Evolutionary conservation across 768 basidiomycete species (phyloP), one percentile per base, ranked within the genome.

Genomic region (Saitozyma sp.): DNA sequence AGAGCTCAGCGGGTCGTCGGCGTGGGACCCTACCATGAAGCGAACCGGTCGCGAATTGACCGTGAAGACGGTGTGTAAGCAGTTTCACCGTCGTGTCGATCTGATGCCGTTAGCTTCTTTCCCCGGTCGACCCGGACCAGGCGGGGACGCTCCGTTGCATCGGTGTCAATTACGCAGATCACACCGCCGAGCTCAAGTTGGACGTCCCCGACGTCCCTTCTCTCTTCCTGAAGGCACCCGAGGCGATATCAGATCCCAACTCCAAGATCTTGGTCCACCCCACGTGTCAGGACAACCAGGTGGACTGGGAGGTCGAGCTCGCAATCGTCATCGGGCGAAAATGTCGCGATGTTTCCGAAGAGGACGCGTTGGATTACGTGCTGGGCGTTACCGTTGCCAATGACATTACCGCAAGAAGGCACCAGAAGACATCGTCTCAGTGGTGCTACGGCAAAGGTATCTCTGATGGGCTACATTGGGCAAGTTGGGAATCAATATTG

Each of bases 301-400:
- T 57, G 37, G 74, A 77, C 53, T 77, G 71, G 59, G 76, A 79
- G 63, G 55, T 57, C 8, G 76, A 77, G 52, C 40, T 74, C 0
- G 68, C 46, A 42, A 84, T 92, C 66, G 87, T 92, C 62, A 89
- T 93, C 55, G 90, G 90, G 42, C 73, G 86, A 1, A 73, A 86
- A 1, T 88, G 88, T 14, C 90, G 87, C 81, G 78, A 92, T 71
- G 89, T 92, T 20, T 84, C 86, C 0, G 88, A 88, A 71, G 85
- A 82, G 4, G 85, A 92, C 5, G 91, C 91, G 0, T 82, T 91
- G 45, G 87, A 91, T 76, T 91, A 91, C 66, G 88, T 93, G 17
- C 83, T 92, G 0, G 91, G 85, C 0, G 93, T 58, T 48, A 69
- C 63, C 29, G 45, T 49, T n/a, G 68, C 54, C n/a, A 58, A 69